Conservation (phyloP, 2,329 filamentous ascomycete genomes). For the Phialocephala subalpina region DNA sequence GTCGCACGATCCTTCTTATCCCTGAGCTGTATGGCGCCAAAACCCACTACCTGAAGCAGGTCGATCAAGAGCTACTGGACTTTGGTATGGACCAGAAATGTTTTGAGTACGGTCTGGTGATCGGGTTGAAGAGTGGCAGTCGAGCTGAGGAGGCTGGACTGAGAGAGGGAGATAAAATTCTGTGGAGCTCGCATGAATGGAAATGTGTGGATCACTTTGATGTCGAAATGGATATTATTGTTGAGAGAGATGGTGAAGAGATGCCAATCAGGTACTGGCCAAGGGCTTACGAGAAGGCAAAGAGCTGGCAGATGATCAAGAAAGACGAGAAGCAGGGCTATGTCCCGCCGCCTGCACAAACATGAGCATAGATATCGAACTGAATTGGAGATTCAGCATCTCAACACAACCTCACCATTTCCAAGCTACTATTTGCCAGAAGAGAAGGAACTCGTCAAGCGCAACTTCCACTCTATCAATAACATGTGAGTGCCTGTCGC, state of each 20-base stretch:
- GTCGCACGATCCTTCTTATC: slow-evolving; percentile 26
- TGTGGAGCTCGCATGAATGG: slow-evolving; percentile 31
- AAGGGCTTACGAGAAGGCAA: slow-evolving; percentile 29
- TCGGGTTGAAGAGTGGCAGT: slow-evolving; percentile 30
- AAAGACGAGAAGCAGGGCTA: slow-evolving; percentile 29
- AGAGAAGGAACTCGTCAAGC: background rate
- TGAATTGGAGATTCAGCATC: too few relatives aligned
- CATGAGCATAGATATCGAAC: background rate
- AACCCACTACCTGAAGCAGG: slow-evolving; percentile 27
- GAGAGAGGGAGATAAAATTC: slow-evolving; percentile 35
- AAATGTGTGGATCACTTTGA: slow-evolving; percentile 36
- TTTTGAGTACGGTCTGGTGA: slow-evolving; percentile 33
- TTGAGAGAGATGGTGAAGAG: slow-evolving; percentile 29
- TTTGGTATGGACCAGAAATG: slow-evolving; percentile 36
- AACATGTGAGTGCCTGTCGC: background rate
- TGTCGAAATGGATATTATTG: slow-evolving; percentile 28
- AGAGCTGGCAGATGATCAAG: slow-evolving; percentile 39
- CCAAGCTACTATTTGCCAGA: too few relatives aligned
- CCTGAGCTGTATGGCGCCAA: slow-evolving; percentile 30
- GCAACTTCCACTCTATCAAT: background rate
- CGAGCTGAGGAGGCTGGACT: slow-evolving; percentile 37
- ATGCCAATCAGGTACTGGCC: slow-evolving; percentile 33
- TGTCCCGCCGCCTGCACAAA: background rate
- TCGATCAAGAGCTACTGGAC: slow-evolving; percentile 35
- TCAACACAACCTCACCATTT: too few relatives aligned